Conservation (phyloP, 768 basidiomycete species). For the Ramaria rubella region DNA sequence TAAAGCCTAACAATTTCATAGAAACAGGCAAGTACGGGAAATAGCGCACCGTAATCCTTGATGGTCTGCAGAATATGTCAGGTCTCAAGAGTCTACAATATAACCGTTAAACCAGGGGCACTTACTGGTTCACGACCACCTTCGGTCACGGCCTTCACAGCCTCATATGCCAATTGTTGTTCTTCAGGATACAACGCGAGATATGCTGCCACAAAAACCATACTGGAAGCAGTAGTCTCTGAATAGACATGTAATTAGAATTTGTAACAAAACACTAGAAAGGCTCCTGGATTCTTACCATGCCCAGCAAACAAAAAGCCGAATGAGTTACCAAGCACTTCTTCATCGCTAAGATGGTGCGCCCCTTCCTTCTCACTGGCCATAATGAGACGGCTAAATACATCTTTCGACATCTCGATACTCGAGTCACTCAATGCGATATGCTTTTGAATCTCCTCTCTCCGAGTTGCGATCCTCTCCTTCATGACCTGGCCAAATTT, state of each 20-base stretch:
- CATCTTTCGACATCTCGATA: too few species aligned
- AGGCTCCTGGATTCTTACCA: constrained; percentile 6
- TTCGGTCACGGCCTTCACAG: constrained; percentile 19
- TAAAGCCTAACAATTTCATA: constrained; percentile 28
- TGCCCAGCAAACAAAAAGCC: constrained; percentile 18
- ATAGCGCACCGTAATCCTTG: constrained; percentile 24
- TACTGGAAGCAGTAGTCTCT: constrained; percentile 30
- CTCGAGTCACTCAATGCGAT: too few species aligned
- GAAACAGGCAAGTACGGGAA: constrained; percentile 23
- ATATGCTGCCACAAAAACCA: constrained; percentile 27
- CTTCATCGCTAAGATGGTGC: too few species aligned
- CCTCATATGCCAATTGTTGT: constrained; percentile 28
- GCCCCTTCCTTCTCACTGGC: too few species aligned
- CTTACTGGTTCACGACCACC: constrained; percentile 9
- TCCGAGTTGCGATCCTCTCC: too few species aligned
- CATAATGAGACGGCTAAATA: too few species aligned
- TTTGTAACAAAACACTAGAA: not conserved
- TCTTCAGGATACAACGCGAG: constrained; percentile 24
- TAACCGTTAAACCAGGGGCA: not conserved
- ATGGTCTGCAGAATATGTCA: not conserved
- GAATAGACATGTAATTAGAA: not conserved
- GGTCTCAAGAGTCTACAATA: not conserved
- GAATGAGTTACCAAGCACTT: too few species aligned
- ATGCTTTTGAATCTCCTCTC: too few species aligned
- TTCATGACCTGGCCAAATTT: too few species aligned